phyloP scores from a whole-genome alignment of 345 rosid genomes.

The Citrus unshiu region DNA sequence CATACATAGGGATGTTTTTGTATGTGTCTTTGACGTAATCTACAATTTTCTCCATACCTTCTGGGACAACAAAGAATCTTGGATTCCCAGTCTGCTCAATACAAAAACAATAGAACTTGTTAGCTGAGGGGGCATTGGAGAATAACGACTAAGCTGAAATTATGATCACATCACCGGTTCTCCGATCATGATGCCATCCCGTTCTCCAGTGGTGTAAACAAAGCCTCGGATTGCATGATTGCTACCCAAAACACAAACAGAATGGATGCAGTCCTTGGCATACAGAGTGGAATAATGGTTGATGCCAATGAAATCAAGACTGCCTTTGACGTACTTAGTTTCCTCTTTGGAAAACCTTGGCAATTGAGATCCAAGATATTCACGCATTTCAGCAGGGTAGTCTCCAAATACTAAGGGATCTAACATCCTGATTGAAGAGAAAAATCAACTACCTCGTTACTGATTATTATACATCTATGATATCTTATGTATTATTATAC shows the following conservation, averaged over 20 bases:
- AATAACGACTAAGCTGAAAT: neutral
- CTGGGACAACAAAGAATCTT: slow-evolving; percentile 37
- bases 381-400: slow-evolving; percentile 43
- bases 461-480: no score
- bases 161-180: slow-evolving; percentile 18
- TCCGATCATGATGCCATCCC: slow-evolving; percentile 34
- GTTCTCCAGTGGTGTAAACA: slow-evolving; percentile 32
- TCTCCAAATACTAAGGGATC: slow-evolving; percentile 49
- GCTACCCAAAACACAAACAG: slow-evolving; percentile 27
- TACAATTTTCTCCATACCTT: slow-evolving; percentile 43
- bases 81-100: slow-evolving; percentile 26
- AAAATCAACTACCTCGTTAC: neutral
- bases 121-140: neutral
- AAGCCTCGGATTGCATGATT: slow-evolving; percentile 36
- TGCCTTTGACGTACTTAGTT: slow-evolving; percentile 31
- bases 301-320: slow-evolving; percentile 44
- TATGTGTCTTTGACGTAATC: slow-evolving; percentile 34
- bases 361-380: slow-evolving; percentile 29
- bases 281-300: slow-evolving; percentile 42
- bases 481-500: neutral
- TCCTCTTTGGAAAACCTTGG: slow-evolving; percentile 34
- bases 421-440: slow-evolving; percentile 21
- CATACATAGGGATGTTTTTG: slow-evolving; percentile 38
- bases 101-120: neutral
- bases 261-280: slow-evolving; percentile 46